Base-by-base conservation (phyloP, 108 stramenopile genomes). In the Skeletonema grethae region DNA sequence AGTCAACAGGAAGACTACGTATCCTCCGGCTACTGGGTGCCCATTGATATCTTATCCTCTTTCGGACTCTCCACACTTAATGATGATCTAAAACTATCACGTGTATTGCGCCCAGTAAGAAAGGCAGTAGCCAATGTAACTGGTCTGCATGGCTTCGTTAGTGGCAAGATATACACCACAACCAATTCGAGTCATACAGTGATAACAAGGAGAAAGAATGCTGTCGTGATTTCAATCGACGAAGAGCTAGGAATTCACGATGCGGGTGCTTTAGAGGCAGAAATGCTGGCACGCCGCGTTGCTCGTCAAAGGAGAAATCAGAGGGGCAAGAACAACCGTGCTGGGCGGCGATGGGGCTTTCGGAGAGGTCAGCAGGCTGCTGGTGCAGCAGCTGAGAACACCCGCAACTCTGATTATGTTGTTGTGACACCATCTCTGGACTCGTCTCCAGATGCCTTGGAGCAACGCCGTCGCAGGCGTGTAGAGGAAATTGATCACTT, bases 141-240 rank as follows among this genome's bases (percentile, higher is more conserved):
- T 41, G 90, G 91, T 20, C 67, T 95, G 7, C 94, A 95, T 70
- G 94, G 94, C 9, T 39, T 91, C 1, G 12, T 95, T n/a, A 95
- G 94, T 78, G 87, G 90, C 34, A 95, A 95, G 72, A 57, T 56
- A 31, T 36, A 55, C 38, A 36, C 48, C 11, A 56, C 57, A 60
- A 63, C 36, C 0, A 39, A 43, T 53, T 61, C 34, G 9, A 57
- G 53, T 56, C 36, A 18, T 29, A 35, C n/a, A 50, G 63, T 30
- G 6, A 29, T 57, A 12, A 63, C 57, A 31, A 62, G 61, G 15
- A 60, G 45, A 65, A 73, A 55, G 24, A 64, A 48, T 31, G 71
- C 71, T 48, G 77, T 65, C 13, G 50, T 82, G 31, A 77, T 82
- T 36, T 72, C 76, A 35, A 82, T 82, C n/a, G 79, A 80, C 55